Evolutionary conservation across 2,329 filamentous ascomycete species (phyloP).

Genomic region (Alternaria sp.): DNA sequence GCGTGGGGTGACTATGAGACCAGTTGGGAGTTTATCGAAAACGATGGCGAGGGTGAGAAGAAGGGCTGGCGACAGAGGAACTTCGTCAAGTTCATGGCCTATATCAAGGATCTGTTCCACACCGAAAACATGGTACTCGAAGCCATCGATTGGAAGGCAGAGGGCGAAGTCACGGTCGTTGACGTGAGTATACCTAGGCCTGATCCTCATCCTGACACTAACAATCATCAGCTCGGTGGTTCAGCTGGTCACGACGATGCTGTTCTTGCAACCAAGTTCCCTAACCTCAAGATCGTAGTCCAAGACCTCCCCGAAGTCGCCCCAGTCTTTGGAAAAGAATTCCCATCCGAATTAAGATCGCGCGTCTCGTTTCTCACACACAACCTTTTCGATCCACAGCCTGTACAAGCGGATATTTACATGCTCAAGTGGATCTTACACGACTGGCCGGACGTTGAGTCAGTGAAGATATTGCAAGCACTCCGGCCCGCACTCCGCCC

Average conservation of each 20-base stretch:
- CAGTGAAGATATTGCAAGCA: slow-evolving; percentile 48
- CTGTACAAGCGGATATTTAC: slow-evolving; percentile 62
- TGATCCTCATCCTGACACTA: background rate
- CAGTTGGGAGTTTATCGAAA: slow-evolving; percentile 43
- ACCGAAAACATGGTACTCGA: slow-evolving; percentile 37
- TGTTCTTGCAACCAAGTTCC: slow-evolving; percentile 34
- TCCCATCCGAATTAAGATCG: slow-evolving; percentile 31
- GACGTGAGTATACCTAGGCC: slow-evolving; percentile 31
- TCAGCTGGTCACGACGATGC: slow-evolving; percentile 45
- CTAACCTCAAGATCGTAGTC: slow-evolving; percentile 41
- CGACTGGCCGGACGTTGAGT: slow-evolving; percentile 65
- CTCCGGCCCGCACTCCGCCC: slow-evolving; percentile 65
- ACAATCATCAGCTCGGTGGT: slow-evolving; percentile 32
- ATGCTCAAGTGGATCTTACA: slow-evolving; percentile 68
- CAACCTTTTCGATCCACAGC: slow-evolving; percentile 67
- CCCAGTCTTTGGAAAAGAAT: slow-evolving; percentile 33
- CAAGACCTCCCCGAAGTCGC: slow-evolving; percentile 42
- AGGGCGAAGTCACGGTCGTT: slow-evolving; percentile 35
- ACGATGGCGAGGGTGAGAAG: slow-evolving; percentile 39
- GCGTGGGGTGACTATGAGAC: slow-evolving; percentile 33
- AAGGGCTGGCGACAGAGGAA: slow-evolving; percentile 44
- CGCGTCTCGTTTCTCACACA: slow-evolving; percentile 56
- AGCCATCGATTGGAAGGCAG: slow-evolving; percentile 37
- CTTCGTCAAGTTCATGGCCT: slow-evolving; percentile 46
- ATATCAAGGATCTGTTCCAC: slow-evolving; percentile 44